phyloP scores from a whole-genome alignment of 371 early-diverging fungal genomes.

The Zopfochytrium polystomum region DNA sequence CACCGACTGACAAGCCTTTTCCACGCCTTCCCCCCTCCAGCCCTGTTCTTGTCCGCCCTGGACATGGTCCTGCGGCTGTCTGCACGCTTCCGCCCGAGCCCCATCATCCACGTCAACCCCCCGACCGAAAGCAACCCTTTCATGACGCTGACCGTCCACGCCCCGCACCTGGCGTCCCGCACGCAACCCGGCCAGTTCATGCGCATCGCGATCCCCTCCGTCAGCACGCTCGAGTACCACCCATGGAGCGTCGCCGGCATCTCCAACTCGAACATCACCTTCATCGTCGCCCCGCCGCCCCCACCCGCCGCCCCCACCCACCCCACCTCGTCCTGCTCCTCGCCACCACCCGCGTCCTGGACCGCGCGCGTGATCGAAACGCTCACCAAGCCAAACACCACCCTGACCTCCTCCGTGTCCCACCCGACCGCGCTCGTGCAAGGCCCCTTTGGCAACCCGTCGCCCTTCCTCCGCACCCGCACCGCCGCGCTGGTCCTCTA shows the following conservation, averaged over 20 bases:
- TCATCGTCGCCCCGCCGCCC: background rate
- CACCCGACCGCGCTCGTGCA: constrained; percentile 1
- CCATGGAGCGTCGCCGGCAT: constrained; percentile 2
- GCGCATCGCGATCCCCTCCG: constrained; percentile 11
- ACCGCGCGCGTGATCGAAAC: background rate
- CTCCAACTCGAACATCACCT: background rate
- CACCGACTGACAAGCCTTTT: background rate
- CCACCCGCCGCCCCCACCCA: background rate
- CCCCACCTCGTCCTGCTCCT: no score
- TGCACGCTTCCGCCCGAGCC: constrained; percentile 1
- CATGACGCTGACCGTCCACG: constrained; percentile 6
- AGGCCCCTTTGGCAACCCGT: constrained; percentile 8
- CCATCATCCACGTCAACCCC: background rate
- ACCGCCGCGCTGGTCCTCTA: background rate
- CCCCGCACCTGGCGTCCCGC: background rate
- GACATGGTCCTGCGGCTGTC: constrained; percentile 9
- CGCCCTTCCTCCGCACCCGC: background rate
- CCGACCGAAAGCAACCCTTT: background rate
- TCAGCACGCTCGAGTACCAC: constrained; percentile 2
- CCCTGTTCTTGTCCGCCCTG: constrained; percentile 1
- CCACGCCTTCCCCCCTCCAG: no score
- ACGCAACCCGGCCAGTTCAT: constrained; percentile 13
- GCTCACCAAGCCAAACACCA: no score
- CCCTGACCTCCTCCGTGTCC: background rate
- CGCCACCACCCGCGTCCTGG: no score